phyloP scores from a whole-genome alignment of 345 rosid genomes.

The Brassica carinata region DNA sequence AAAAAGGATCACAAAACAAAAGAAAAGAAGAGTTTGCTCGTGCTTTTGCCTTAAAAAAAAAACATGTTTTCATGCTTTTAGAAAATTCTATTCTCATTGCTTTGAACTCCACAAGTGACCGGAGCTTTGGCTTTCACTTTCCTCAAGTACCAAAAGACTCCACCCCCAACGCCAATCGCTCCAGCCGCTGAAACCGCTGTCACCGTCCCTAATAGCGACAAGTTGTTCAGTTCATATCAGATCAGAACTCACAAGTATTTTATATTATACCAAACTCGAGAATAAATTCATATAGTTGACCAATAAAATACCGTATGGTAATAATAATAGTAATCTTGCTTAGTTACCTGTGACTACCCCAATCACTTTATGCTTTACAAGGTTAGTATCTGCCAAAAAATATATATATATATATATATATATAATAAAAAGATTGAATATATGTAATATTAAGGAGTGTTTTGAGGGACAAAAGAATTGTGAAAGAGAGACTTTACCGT shows the following conservation, averaged over 20 bases:
- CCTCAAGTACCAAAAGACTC: conserved; percentile 67
- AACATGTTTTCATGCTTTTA: conserved; percentile 33
- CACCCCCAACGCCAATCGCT: conserved; percentile 71
- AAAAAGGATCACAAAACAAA: neutral
- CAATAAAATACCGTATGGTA: neutral
- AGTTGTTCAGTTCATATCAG: neutral
- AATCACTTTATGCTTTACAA: conserved; percentile 29
- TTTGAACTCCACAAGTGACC: conserved; percentile 88
- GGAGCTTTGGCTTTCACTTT: conserved; percentile 85
- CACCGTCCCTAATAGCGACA: conserved; percentile 55
- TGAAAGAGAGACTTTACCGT: conserved; percentile 45
- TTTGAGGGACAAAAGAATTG: neutral
- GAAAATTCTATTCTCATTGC: conserved; percentile 82
- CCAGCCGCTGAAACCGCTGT: conserved; percentile 82
- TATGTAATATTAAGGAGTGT: neutral
- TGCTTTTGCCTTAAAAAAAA: neutral
- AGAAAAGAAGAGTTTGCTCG: conserved; percentile 8
- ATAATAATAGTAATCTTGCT: neutral
- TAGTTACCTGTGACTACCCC: conserved; percentile 37
- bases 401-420: too few species aligned
- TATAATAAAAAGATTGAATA: neutral
- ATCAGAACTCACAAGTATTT: neutral
- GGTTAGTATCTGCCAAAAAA: conserved; percentile 27
- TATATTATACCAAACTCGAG: neutral
- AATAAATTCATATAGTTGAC: neutral